These are phyloP conservation scores for Pseudogymnoascus sp. DNA, from an alignment of 2,329 filamentous ascomycete species.

Conservation along the genomic window DNA sequence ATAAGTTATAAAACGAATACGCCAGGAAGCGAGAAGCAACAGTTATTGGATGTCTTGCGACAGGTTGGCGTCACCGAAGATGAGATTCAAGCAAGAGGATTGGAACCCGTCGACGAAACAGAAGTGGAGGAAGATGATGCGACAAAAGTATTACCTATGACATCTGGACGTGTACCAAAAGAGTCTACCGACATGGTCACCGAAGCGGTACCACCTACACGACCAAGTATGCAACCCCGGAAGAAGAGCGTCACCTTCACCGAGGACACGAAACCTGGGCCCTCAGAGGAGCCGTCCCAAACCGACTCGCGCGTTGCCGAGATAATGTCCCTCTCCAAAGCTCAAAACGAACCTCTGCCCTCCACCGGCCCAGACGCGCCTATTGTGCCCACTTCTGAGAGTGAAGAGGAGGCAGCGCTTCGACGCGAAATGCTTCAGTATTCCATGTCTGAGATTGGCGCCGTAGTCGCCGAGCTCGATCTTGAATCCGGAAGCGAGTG, in stretches of 20 bases:
- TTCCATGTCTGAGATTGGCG: slow-evolving; percentile 75
- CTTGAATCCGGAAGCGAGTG: slow-evolving; percentile 61
- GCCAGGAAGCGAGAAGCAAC: slow-evolving; percentile 58
- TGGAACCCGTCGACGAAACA: background rate
- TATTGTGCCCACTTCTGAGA: slow-evolving; percentile 64
- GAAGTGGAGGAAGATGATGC: background rate
- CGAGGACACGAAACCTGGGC: slow-evolving; percentile 46
- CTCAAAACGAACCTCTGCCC: slow-evolving; percentile 37
- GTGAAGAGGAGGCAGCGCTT: slow-evolving; percentile 67
- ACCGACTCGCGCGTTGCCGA: slow-evolving; percentile 38
- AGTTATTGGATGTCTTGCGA: slow-evolving; percentile 62
- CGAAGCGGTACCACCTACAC: background rate
- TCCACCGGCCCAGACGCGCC: slow-evolving; percentile 30
- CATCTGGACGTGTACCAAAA: background rate
- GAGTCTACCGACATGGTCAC: background rate
- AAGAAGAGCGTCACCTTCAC: slow-evolving; percentile 57
- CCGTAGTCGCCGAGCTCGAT: slow-evolving; percentile 85
- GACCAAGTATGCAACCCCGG: slow-evolving; percentile 12
- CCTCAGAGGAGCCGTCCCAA: slow-evolving; percentile 22
- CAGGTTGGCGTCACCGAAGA: slow-evolving; percentile 61
- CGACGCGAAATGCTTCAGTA: slow-evolving; percentile 88
- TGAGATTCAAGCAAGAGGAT: slow-evolving; percentile 7
- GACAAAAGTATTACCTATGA: background rate
- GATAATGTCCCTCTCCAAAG: slow-evolving; percentile 48
- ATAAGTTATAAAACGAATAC: slow-evolving; percentile 56